These are phyloP conservation scores for Echinosophora koreensis DNA, from an alignment of 306 rosid genomes.

Conservation along the genomic window DNA sequence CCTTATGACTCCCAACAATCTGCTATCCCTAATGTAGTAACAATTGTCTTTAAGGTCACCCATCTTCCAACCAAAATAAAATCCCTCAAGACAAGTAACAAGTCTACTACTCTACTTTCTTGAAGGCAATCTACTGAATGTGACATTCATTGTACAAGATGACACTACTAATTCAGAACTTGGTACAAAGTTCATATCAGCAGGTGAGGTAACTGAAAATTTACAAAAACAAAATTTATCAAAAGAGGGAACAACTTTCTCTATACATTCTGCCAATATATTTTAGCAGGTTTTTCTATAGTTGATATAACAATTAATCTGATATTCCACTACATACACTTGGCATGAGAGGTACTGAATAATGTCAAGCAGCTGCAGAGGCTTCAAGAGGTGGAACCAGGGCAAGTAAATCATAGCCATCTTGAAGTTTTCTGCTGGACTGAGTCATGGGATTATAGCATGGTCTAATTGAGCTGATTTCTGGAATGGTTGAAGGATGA, in stretches of 20 bases:
- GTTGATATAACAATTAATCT: background rate
- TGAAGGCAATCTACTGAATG: no score
- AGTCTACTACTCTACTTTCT: no score
- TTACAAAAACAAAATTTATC: background rate
- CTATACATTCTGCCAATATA: background rate
- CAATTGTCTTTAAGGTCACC: no score
- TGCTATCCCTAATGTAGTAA: no score
- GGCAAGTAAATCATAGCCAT: background rate
- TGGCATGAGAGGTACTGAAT: background rate
- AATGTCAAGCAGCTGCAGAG: background rate
- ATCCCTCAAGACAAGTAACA: no score
- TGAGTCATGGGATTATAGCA: background rate
- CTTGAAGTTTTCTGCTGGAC: background rate
- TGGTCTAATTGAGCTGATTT: background rate
- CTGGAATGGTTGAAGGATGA: conserved; percentile 5
- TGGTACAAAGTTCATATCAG: background rate
- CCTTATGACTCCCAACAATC: no score
- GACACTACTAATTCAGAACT: background rate
- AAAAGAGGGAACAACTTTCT: background rate
- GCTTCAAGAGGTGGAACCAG: conserved; percentile 25
- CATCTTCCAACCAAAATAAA: no score
- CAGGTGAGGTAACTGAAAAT: background rate
- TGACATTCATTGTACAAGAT: no score
- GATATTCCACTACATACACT: conserved; percentile 11
- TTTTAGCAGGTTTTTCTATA: background rate